Base-by-base conservation (phyloP, 768 basidiomycete species). In the Cystobasidiopsis lactophilus region DNA sequence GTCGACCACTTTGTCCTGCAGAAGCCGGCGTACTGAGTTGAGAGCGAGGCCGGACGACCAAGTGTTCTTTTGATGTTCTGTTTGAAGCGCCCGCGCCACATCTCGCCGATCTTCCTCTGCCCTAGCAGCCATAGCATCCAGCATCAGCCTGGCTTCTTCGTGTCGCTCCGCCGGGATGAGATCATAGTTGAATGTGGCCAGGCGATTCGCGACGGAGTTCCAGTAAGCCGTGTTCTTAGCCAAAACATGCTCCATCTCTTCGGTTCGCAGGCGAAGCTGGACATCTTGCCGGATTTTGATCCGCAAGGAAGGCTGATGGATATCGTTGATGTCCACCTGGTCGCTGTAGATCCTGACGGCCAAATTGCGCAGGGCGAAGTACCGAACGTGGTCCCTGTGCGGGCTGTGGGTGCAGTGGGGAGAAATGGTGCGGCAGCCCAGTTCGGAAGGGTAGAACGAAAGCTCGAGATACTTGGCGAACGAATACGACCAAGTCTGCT, bases 401-500 rank as follows among this genome's bases (percentile, higher is more conserved):
- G 88, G 83, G 64, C 96, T 93, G 67, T 98, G 93, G 52, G 80
- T 75, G 63, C 93, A 96, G 10, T 47, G 14, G 29, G 45, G 45
- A 4, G 29, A 4, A 26, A 47, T 47, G 30, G 45, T 47, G 14
- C 80, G n/a, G 45, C 85, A 71, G 60, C 77, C 74, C 61, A 88
- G 78, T 57, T 84, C 77, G 31, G 85, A 77, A 29, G 86, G 88
- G 67, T 96, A 93, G 66, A 95, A 95, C 63, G 86, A 82, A 26
- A 91, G 76, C 64, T 98, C 91, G 27, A 98, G 74, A 66, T 91
- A 96, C 61, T 93, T 89, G 33, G 82, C 85, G 64, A 95, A 91
- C 3, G 89, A 95, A 64, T 91, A 86, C 52, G 80, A 72, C 62
- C 85, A 82, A 73, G 61, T 86, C 65, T 91, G 86, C 60, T 84